Evolutionary conservation across 192 early-diverging fungal genomes (phyloP).

Genomic region (Coemansia sp.): DNA sequence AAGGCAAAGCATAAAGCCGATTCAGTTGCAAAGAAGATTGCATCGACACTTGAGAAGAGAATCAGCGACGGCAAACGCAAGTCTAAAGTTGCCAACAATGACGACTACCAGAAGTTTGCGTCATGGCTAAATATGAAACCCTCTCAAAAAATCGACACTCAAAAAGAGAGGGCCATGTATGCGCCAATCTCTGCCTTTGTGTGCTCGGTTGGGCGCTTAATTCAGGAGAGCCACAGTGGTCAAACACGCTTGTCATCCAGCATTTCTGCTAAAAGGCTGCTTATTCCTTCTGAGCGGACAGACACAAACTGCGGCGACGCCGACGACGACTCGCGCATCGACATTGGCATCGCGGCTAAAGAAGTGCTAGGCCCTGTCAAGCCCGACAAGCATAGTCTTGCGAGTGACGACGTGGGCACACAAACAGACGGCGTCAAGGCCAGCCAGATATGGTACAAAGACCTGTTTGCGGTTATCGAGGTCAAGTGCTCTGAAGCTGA

Average conservation of each 20-base stretch:
- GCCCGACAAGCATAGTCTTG: too few species aligned
- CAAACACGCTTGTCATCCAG: too few species aligned
- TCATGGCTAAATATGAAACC: neutral
- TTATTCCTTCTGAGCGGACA: too few species aligned
- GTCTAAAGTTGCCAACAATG: neutral
- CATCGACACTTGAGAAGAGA: neutral
- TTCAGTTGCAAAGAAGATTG: neutral
- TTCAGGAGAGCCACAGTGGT: neutral
- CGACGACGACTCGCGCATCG: too few species aligned
- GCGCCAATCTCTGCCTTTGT: neutral
- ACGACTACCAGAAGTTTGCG: neutral
- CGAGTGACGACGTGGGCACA: too few species aligned
- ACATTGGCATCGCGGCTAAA: too few species aligned
- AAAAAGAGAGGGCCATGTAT: neutral
- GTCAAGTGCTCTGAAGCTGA: too few species aligned
- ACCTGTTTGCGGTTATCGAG: too few species aligned
- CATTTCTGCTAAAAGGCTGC: neutral
- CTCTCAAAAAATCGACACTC: neutral
- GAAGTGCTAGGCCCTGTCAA: too few species aligned
- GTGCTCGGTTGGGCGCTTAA: neutral
- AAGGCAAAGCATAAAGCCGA: neutral
- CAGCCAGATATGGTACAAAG: too few species aligned
- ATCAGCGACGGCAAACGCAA: neutral
- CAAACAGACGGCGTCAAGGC: too few species aligned
- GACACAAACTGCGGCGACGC: neutral